Evolutionary conservation across 192 early-diverging fungal species (phyloP), one percentile per base, ranked within the genome.

Genomic region (Jimgerdemannia flammicorona): DNA sequence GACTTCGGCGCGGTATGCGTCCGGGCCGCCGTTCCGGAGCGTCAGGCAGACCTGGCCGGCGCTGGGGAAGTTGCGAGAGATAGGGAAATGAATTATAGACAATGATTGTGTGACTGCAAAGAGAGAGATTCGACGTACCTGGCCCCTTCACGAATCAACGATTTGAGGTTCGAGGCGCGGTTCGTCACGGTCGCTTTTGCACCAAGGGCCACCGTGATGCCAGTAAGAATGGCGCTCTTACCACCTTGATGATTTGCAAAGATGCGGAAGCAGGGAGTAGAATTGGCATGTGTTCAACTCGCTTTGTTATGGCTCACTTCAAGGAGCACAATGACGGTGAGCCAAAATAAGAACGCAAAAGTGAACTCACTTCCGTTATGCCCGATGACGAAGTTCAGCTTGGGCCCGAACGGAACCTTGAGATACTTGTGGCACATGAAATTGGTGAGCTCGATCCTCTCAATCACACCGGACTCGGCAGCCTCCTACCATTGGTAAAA

Each of bases 361-460:
- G 70, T 39, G 54, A 0, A 79, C 89, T 43, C 84, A 90, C 92
- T 95, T 70, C 97, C 98, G 78, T 98, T 99, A 74, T 98, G 95
- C 10, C 98, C 98, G 70, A 95, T 94, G 44, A 99, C 91, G 83
- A 99, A 99, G 82, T 99, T 98, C 70, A 99, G 90, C 68, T 94
- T 92, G 4, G 94, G 90, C 40, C 91, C 89, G 72, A 99, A 91
- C 59, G 87, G 76, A 3, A 98, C 90, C 19, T 87, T 85, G 6
- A 96, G 86, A 64, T 86, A 89, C 43, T 91, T 88, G 83, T 99
- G 98, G 79, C 97, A 98, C 95, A 99, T 97, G 82, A 98, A 98
- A 77, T 99, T 94, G 20, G 85, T 78, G 14, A 99, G 84, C 81
- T 95, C 91, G 43, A 99, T 86, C 40, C 80, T 71, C 73, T 95